These are phyloP conservation scores for Mycena maculata DNA, from an alignment of 768 basidiomycete species.

Conservation along the genomic window DNA sequence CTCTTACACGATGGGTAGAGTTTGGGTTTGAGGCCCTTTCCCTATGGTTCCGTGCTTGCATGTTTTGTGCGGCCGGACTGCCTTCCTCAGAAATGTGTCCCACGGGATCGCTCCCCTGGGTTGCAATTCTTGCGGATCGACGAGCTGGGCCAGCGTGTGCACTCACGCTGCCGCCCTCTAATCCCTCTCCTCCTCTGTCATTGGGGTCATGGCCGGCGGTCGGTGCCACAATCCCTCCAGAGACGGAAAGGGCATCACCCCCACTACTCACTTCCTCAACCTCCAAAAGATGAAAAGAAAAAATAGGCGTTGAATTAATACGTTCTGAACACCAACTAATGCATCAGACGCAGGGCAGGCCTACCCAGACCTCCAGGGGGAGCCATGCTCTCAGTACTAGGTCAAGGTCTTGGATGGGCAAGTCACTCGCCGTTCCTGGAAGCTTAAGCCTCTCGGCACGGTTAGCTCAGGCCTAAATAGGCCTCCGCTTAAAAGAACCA, in stretches of 20 bases:
- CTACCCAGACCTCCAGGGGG: conserved; percentile 3
- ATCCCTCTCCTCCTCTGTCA: conserved; percentile 10
- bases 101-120: neutral
- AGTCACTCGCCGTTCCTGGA: neutral
- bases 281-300: neutral
- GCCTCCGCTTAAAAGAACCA: neutral
- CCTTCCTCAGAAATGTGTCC: neutral
- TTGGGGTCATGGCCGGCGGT: conserved; percentile 7
- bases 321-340: neutral
- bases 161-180: conserved; percentile 2
- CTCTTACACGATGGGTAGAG: neutral
- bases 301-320: neutral
- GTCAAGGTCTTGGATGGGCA: neutral
- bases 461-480: conserved; percentile 7
- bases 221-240: conserved; percentile 5
- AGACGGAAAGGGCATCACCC: conserved; percentile 3
- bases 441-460: conserved; percentile 2
- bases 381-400: conserved; percentile 5
- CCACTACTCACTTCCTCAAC: conserved; percentile 17
- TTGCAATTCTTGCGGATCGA: neutral
- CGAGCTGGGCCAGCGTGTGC: neutral
- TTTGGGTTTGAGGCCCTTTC: too few relatives aligned
- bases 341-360: conserved; percentile 5
- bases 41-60: too few relatives aligned
- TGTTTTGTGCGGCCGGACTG: neutral